Conservation (phyloP, 2,329 filamentous ascomycete species). For the Periconia sp. region DNA sequence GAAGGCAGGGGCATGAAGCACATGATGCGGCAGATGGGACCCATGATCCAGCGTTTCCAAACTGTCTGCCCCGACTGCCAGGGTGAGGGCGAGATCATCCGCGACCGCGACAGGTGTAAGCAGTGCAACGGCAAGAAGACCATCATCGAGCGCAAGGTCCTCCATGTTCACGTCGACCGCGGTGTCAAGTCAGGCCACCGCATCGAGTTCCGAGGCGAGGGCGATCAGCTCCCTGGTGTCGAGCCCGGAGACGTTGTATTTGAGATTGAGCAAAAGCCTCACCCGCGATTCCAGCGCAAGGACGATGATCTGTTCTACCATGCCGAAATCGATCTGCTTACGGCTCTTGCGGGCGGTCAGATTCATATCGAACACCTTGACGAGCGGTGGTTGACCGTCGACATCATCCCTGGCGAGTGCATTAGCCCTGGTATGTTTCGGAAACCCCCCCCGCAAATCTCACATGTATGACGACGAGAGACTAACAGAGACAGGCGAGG, state of each 20-base stretch:
- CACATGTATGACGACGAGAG: too few species aligned
- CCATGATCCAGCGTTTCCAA: conserved; percentile 99
- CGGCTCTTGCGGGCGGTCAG: conserved; percentile 87
- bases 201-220: conserved; percentile 96
- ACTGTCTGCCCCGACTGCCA: conserved; percentile 98
- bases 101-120: conserved; percentile 98
- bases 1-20: conserved; percentile 98
- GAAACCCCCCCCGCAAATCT: background rate
- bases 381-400: conserved; percentile 93
- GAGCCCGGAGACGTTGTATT: conserved; percentile 96
- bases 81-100: conserved; percentile 95
- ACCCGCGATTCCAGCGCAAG: conserved; percentile 91
- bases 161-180: conserved; percentile 96
- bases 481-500: conserved; percentile 65
- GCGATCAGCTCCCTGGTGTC: conserved; percentile 92
- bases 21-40: conserved; percentile 99
- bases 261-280: conserved; percentile 99
- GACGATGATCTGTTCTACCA: conserved; percentile 96
- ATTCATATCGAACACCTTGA: conserved; percentile 96
- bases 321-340: conserved; percentile 93
- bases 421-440: conserved; percentile 80
- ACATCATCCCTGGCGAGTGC: conserved; percentile 91
- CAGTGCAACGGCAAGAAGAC: conserved; percentile 97
- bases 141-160: conserved; percentile 93
- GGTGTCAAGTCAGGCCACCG: conserved; percentile 94